Evolutionary conservation across 768 basidiomycete genomes (phyloP).

Genomic region (Lactarius deliciosus): DNA sequence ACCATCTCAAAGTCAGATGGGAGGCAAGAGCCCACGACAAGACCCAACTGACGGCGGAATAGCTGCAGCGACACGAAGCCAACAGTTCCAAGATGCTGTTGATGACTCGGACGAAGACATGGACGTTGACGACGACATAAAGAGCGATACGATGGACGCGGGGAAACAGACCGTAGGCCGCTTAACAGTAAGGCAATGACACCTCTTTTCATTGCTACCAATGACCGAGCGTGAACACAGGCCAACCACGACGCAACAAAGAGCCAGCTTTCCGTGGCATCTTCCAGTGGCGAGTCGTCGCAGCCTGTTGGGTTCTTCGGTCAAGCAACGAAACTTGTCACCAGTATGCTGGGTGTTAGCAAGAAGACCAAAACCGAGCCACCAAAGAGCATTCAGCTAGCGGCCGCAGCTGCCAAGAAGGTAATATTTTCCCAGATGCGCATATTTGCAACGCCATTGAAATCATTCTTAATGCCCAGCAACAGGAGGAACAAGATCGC

Average conservation of each 20-base stretch:
- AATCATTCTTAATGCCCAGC: slow-evolving; percentile 46
- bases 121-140: slow-evolving; percentile 41
- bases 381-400: slow-evolving; percentile 79
- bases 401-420: slow-evolving; percentile 85
- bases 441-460: slow-evolving; percentile 4
- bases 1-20: slow-evolving; percentile 57
- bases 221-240: slow-evolving; percentile 6
- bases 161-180: slow-evolving; percentile 41
- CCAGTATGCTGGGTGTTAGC: slow-evolving; percentile 57
- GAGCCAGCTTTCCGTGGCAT: slow-evolving; percentile 57
- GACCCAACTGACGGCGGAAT: slow-evolving; percentile 24
- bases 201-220: background rate
- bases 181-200: slow-evolving; percentile 42
- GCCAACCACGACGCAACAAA: slow-evolving; percentile 35
- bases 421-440: slow-evolving; percentile 42
- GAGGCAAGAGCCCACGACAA: slow-evolving; percentile 18
- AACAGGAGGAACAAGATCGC: slow-evolving; percentile 86
- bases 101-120: slow-evolving; percentile 36
- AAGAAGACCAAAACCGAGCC: slow-evolving; percentile 71
- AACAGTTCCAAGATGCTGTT: slow-evolving; percentile 15
- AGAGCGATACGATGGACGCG: slow-evolving; percentile 44
- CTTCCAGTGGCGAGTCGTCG: slow-evolving; percentile 37
- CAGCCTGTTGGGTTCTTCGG: slow-evolving; percentile 60
- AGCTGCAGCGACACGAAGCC: background rate
- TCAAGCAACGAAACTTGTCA: slow-evolving; percentile 68